Conservation (phyloP, 768 basidiomycete species). For the Austroboletus eburneus region DNA sequence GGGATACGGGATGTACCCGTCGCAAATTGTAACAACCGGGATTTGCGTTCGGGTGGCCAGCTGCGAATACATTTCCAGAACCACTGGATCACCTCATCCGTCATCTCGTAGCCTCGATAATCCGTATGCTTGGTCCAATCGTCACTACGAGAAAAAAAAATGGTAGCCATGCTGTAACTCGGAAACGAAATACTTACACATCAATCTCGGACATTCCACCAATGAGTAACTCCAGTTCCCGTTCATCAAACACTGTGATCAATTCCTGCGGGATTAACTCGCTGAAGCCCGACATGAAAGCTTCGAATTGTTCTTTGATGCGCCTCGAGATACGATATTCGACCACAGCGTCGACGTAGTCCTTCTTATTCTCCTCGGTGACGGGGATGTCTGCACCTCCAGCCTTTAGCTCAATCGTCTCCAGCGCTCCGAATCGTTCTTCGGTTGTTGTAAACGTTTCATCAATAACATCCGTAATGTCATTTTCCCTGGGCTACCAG, state of each 20-base stretch:
- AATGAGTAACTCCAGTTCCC: conserved; percentile 94
- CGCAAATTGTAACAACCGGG: conserved; percentile 91
- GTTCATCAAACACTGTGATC: conserved; percentile 97
- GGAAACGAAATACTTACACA: conserved; percentile 57
- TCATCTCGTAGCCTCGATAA: conserved; percentile 94
- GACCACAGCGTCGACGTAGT: conserved; percentile 91
- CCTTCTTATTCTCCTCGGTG: conserved; percentile 98
- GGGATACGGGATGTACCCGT: conserved; percentile 97
- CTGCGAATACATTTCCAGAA: conserved; percentile 99
- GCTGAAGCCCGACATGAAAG: conserved; percentile 99
- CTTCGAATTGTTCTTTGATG: conserved; percentile 97
- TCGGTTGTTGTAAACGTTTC: conserved; percentile 97
- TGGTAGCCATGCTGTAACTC: background rate
- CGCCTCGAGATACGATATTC: conserved; percentile 97
- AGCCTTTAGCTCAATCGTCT: conserved; percentile 91
- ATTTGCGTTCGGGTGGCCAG: conserved; percentile 99
- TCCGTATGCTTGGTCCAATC: conserved; percentile 99
- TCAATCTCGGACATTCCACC: conserved; percentile 99
- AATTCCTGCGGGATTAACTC: conserved; percentile 98
- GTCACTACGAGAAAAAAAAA: conserved; percentile 46
- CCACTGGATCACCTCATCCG: conserved; percentile 97
- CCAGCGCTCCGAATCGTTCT: conserved; percentile 97
- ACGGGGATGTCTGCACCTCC: conserved; percentile 84
- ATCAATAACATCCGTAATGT: conserved; percentile 96
- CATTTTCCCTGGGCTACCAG: conserved; percentile 71